Evolutionary conservation across 306 rosid genomes (phyloP).

Genomic region (Hippophae tibetana): DNA sequence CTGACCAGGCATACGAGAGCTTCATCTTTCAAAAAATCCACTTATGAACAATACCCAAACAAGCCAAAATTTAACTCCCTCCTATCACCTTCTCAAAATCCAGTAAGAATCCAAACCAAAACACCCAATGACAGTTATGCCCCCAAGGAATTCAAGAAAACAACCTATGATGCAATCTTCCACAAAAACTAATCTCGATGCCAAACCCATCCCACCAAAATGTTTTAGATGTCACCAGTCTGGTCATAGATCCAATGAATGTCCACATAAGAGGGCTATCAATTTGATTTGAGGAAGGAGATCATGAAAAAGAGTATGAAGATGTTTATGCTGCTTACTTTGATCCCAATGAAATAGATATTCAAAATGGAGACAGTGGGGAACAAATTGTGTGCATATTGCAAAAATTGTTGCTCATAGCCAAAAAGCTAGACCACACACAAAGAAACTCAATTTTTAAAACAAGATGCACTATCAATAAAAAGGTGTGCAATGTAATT

Average conservation of each 20-base stretch:
- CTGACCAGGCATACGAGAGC: too few species aligned
- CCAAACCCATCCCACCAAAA: background rate
- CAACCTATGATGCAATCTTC: too few species aligned
- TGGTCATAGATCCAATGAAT: background rate
- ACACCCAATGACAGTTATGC: too few species aligned
- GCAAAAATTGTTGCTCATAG: background rate
- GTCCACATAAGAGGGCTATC: background rate
- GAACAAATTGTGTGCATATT: background rate
- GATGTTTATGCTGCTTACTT: background rate
- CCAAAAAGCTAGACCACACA: too few species aligned
- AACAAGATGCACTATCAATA: background rate
- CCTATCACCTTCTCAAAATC: too few species aligned
- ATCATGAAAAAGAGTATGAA: background rate
- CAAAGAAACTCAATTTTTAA: background rate
- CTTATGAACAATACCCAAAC: too few species aligned
- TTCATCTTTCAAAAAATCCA: too few species aligned
- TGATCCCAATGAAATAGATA: background rate
- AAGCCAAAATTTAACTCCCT: too few species aligned
- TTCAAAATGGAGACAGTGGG: background rate
- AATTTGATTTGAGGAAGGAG: background rate
- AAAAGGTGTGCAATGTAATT: background rate
- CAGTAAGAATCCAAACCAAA: too few species aligned
- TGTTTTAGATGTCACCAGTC: background rate
- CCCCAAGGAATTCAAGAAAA: too few species aligned
- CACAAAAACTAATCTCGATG: background rate